Base-by-base conservation (phyloP, 2,329 filamentous ascomycete species). In the Pseudocercospora eumusae region DNA sequence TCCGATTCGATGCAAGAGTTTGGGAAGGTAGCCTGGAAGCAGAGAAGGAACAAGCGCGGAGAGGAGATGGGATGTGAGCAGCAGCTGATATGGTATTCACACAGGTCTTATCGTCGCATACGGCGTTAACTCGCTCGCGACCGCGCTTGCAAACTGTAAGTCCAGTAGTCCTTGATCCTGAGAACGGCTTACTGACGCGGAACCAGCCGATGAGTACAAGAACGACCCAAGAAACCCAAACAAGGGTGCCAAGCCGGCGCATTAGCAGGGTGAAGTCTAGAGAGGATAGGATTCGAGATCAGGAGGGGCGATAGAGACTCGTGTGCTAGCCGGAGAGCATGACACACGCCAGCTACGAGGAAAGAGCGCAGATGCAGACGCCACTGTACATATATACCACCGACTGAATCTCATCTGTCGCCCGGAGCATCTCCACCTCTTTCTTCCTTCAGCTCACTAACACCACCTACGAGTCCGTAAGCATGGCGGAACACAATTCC, bases 151-250 rank as follows among this genome's bases (percentile, higher is more conserved):
- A 82, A 82, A 86, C 77, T 86, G 93, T 98, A 87, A 79, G 87
- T 85, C 15, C n/a, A 49, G 2, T 10, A 15, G 4, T 25, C 28
- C 10, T 40, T 2, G 28, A 13, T n/a, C 50, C n/a, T 2, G 23
- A 8, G 2, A 0, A 25, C 4, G 1, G 44, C n/a, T 61, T 59
- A 64, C 60, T 66, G 36, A 60, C 28, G 33, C 15, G 9, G 42
- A 47, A 25, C 67, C 72, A 98, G 93, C 87, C 83, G 91, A 90
- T 73, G 92, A 98, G 83, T 97, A 86, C 87, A 96, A 93, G 88
- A 96, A 96, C 84, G 93, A 98, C 81, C 92, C 93, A 70, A 88
- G 93, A 80, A 97, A 97, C 86, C 88, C 87, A 60, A 49, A 54
- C 69, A 82, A 83, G 58, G 73, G 72, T 54, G 78, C 76, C 70